phyloP scores from a whole-genome alignment of 208 protist species.

The Phytomonas sp. region DNA sequence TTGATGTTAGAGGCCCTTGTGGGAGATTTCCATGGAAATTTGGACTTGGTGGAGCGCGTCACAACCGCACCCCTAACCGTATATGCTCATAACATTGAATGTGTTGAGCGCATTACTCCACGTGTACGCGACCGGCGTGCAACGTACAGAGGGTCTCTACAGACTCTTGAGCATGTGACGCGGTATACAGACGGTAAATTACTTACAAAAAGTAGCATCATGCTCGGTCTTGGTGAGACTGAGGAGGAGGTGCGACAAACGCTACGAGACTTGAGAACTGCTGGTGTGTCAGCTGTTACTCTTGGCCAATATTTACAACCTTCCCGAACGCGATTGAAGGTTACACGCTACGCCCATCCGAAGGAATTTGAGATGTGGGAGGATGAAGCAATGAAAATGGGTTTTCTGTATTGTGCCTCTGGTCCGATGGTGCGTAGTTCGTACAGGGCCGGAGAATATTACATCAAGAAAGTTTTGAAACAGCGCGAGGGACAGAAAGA shows the following conservation, averaged over 20 bases:
- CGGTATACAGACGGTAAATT: constrained; percentile 72
- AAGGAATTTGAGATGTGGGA: constrained; percentile 95
- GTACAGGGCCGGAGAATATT: constrained; percentile 95
- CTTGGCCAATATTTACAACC: constrained; percentile 97
- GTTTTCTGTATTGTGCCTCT: constrained; percentile 96
- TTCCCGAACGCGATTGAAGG: constrained; percentile 94
- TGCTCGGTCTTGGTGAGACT: constrained; percentile 96
- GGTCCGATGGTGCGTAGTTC: constrained; percentile 94
- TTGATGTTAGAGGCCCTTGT: constrained; percentile 95
- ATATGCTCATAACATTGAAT: constrained; percentile 98
- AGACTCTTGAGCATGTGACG: constrained; percentile 88
- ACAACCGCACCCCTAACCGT: constrained; percentile 93
- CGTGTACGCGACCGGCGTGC: constrained; percentile 93
- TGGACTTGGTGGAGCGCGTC: constrained; percentile 76
- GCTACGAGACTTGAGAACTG: constrained; percentile 88
- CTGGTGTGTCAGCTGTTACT: constrained; percentile 91
- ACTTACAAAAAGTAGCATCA: constrained; percentile 97
- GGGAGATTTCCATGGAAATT: constrained; percentile 94
- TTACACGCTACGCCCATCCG: constrained; percentile 93
- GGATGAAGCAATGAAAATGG: constrained; percentile 89
- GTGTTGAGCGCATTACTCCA: constrained; percentile 88
- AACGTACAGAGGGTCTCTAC: constrained; percentile 92
- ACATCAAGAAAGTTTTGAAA: constrained; percentile 91
- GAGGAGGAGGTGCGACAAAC: constrained; percentile 94
- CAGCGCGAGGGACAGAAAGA: constrained; percentile 21